These are phyloP conservation scores for Podaxis carcinomalis DNA, from an alignment of 768 basidiomycete genomes.

Conservation along the genomic window DNA sequence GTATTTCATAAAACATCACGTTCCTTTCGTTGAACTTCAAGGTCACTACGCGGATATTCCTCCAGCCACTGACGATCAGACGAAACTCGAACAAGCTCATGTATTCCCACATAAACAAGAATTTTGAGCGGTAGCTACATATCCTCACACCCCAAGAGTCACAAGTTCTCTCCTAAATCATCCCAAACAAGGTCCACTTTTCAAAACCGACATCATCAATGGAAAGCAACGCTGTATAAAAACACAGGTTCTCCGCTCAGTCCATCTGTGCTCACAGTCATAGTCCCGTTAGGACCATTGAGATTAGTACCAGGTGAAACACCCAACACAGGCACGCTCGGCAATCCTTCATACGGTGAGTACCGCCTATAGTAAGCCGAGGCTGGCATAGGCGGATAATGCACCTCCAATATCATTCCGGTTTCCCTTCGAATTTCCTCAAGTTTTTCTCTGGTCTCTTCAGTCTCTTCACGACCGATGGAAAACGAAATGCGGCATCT, in stretches of 20 bases:
- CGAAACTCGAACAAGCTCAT: too few relatives aligned
- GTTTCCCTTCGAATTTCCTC: conserved; percentile 2
- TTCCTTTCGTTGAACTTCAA: too few relatives aligned
- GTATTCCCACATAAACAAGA: too few relatives aligned
- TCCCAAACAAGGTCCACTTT: background rate
- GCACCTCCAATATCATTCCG: conserved; percentile 5
- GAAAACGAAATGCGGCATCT: conserved; percentile 6
- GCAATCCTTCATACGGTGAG: conserved; percentile 9
- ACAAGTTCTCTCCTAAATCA: background rate
- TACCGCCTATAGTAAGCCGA: conserved; percentile 6
- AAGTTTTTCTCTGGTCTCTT: background rate
- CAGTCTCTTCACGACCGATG: background rate
- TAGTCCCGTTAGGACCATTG: background rate
- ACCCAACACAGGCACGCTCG: conserved; percentile 7
- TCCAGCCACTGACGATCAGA: too few relatives aligned
- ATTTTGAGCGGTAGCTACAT: too few relatives aligned
- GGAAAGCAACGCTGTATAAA: conserved; percentile 8
- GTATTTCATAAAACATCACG: too few relatives aligned
- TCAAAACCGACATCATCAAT: background rate
- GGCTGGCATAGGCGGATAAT: conserved; percentile 1
- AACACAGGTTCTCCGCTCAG: conserved; percentile 9
- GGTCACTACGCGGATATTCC: too few relatives aligned
- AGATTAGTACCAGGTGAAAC: background rate
- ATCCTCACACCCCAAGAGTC: background rate
- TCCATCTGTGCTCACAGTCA: background rate